Percentiles rank a stretch among this genome's conserved stretches.
phyloP scores from a whole-genome alignment of 495 filamentous ascomycete genomes.

The Niebla homalea region DNA sequence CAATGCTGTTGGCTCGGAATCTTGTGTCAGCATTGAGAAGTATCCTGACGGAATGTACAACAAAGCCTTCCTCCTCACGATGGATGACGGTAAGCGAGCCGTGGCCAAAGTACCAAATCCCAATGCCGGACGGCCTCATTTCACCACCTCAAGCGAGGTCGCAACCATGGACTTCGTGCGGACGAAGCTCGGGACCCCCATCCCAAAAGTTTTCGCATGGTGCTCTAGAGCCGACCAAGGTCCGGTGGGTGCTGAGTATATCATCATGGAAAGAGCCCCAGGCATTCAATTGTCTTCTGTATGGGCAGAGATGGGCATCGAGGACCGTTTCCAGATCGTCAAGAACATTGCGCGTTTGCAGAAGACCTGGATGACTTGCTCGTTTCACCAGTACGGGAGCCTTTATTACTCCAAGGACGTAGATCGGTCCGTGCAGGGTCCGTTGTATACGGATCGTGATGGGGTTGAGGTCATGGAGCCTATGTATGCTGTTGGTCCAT shows the following conservation, averaged over 20 bases:
- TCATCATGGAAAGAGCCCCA: slow-evolving; percentile 23
- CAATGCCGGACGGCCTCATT: slow-evolving; percentile 23
- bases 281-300: slow-evolving; percentile 18
- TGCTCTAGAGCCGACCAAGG: slow-evolving; percentile 17
- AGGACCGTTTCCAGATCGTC: slow-evolving; percentile 16
- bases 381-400: slow-evolving; percentile 20
- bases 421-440: slow-evolving; percentile 3
- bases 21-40: slow-evolving; percentile 20
- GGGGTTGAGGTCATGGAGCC: slow-evolving; percentile 14
- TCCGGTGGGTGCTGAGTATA: slow-evolving; percentile 26
- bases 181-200: slow-evolving; percentile 9
- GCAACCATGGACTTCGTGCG: slow-evolving; percentile 33
- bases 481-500: slow-evolving; percentile 21
- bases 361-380: slow-evolving; percentile 17
- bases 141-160: slow-evolving; percentile 29
- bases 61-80: slow-evolving; percentile 26
- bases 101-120: slow-evolving; percentile 27
- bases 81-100: slow-evolving; percentile 25
- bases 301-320: slow-evolving; percentile 16
- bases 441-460: slow-evolving; percentile 10
- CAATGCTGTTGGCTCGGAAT: slow-evolving; percentile 22
- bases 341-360: slow-evolving; percentile 18
- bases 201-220: slow-evolving; percentile 19
- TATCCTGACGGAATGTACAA: slow-evolving; percentile 26
- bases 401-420: slow-evolving; percentile 20